A percentile compares a stretch with the other conserved stretches of the same genome.
Evolutionary conservation across 495 filamentous ascomycete species (phyloP).

Genomic region (Neurospora sp.): DNA sequence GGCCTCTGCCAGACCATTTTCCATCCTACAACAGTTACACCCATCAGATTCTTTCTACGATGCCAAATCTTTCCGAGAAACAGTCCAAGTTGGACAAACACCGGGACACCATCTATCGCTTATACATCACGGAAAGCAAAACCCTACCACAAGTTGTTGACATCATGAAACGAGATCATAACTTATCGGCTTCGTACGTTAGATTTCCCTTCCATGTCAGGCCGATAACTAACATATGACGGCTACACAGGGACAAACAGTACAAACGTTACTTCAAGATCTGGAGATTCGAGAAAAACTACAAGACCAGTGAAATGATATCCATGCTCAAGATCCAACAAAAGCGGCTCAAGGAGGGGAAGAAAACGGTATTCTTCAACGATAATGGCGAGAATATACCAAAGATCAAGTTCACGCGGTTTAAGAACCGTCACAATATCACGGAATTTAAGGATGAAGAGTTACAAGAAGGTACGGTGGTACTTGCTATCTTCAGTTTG

Average conservation of each 20-base stretch:
- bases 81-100: conserved; percentile 11
- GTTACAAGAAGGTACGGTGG: neutral
- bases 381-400: conserved; percentile 4
- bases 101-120: conserved; percentile 9
- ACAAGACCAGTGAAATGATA: conserved; percentile 11
- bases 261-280: conserved; percentile 19
- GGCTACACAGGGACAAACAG: conserved; percentile 10
- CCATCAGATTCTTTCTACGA: neutral
- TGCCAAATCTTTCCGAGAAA: neutral
- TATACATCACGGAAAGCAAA: conserved; percentile 12
- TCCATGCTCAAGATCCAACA: conserved; percentile 14
- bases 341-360: conserved; percentile 2
- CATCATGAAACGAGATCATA: conserved; percentile 9
- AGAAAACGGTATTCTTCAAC: conserved; percentile 12
- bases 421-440: conserved; percentile 6
- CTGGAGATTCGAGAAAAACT: conserved; percentile 21
- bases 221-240: neutral
- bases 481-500: neutral
- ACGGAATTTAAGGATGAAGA: neutral
- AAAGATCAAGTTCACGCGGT: conserved; percentile 10
- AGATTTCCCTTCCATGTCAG: neutral
- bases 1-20: neutral
- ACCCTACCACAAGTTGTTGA: conserved; percentile 14
- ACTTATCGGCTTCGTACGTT: conserved; percentile 15
- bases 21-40: neutral